Base-by-base conservation (phyloP, 2,329 filamentous ascomycete genomes). In the Epichloe elymi region DNA sequence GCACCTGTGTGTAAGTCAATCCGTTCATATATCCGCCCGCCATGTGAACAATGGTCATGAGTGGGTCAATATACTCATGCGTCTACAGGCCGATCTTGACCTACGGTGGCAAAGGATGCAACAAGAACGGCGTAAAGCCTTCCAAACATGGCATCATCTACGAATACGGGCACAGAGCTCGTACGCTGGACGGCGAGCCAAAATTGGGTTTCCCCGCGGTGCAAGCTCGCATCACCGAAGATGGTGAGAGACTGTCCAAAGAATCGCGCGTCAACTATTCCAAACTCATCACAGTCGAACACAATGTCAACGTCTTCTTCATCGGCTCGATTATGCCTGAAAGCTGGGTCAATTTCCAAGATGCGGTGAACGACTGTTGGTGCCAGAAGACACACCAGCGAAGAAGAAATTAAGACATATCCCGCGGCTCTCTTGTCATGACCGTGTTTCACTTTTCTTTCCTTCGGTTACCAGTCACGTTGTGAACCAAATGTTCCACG, bases 221-320 rank as follows among this genome's bases (percentile, higher is more conserved):
- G 37, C 63, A 63, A 30, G 66, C 77, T 41, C 60, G 67, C 1
- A 69, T 79, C 19, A 65, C 61, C 19, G 63, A 67, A 4, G 61
- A 65, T 14, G 67, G 65, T 35, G 74, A 80, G 53, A 70, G 63
- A 50, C 66, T 80, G 6, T 66, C 67, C 11, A 66, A 56, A 33
- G 71, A 75, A 54, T 81, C 78, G 12, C 72, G 78, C 5, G 70
- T 79, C 56, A 79, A 80, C 62, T 80, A 80, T 60, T 73, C 74
- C 5, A 80, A 80, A 55, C 64, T 76, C 5, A 67, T 72, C 30
- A 77, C 75, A 3, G 67, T 81, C 26, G 75, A 80, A 60, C 78
- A 80, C 63, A 81, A 81, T 57, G 65, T 74, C 56, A 72, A 68
- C 44, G 74, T 80, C n/a, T 69, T 74, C 56, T 79, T 80, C 57